phyloP scores from a whole-genome alignment of 2,329 filamentous ascomycete species.

The Stagonosporopsis cucurbitacearum region DNA sequence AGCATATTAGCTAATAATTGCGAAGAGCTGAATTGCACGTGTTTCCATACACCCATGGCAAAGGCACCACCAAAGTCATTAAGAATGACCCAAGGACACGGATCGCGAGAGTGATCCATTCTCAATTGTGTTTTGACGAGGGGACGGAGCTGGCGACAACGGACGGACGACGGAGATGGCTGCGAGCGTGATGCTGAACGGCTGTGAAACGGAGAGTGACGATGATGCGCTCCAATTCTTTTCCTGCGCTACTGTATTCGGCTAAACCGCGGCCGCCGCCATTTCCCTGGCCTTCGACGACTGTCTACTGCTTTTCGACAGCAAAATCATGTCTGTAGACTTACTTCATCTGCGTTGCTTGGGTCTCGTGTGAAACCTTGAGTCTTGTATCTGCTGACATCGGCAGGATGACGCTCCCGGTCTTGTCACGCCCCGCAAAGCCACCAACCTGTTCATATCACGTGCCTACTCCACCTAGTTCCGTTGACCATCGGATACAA shows the following conservation, averaged over 20 bases:
- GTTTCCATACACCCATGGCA: constrained; percentile 82
- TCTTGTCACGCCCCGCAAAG: too few relatives aligned
- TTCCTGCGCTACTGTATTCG: constrained; percentile 27
- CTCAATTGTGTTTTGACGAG: constrained; percentile 10
- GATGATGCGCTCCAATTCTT: constrained; percentile 43
- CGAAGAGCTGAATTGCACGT: neutral
- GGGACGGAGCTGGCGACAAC: constrained; percentile 8
- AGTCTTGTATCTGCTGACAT: too few relatives aligned
- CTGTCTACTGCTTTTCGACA: neutral
- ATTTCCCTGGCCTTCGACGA: constrained; percentile 13
- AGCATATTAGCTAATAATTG: constrained; percentile 22
- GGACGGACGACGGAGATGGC: constrained; percentile 44
- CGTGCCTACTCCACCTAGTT: too few relatives aligned
- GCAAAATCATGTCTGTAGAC: neutral
- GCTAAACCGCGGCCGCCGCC: constrained; percentile 25
- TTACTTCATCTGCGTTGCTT: neutral
- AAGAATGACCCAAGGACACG: constrained; percentile 94
- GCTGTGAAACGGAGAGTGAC: constrained; percentile 22
- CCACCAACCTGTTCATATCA: too few relatives aligned
- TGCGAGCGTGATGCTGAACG: constrained; percentile 20
- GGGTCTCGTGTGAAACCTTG: neutral
- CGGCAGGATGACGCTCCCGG: too few relatives aligned
- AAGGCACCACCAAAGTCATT: constrained; percentile 99
- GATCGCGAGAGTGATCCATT: constrained; percentile 97
- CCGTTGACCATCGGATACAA: too few relatives aligned